Base-by-base conservation (phyloP, 495 filamentous ascomycete genomes). In the Tuber umbilicatum region DNA sequence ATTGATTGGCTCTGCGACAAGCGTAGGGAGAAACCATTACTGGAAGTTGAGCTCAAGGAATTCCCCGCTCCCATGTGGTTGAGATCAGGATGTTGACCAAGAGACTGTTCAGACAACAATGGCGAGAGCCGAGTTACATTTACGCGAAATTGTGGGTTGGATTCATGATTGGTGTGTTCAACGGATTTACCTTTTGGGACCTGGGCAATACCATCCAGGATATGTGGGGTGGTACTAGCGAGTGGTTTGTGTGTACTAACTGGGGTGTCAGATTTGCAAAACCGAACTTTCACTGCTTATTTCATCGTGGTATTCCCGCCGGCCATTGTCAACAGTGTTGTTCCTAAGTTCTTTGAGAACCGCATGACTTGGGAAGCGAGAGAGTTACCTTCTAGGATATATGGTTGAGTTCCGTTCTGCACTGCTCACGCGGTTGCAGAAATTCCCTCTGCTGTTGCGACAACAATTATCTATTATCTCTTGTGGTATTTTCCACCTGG, bases 131-230 rank as follows among this genome's bases (percentile, higher is more conserved):
- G 72, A 90, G 86, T 67, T 93, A 94, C 85, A 85, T 89, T 76
- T 91, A 91, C 81, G 87, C 89, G 74, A 92, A 92, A 82, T 84
- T 92, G 31, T 91, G 91, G 83, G 85, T 89, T 74, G 86, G 86
- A 40, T 86, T 91, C 68, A 88, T 92, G 76, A 86, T 89, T 41
- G 89, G 89, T 38, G 88, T 90, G 73, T 89, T 90, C 85, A 92
- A 92, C 82, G 91, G 91, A n/a, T 95, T 96, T 82, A 94, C 93
- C 23, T 97, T 95, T 85, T 95, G 88, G 85, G 86, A 89, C 79
- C 86, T 94, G 12, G 90, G 90, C 21, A 84, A 89, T 81, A 87
- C 86, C 1, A 83, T 92, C 50, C 50, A 60, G 16, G 50, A n/a
- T 60, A 60, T 31, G 50, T 31, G 47, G 23, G 21, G 23, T n/a